phyloP scores from a whole-genome alignment of 805 yeast genomes.

The Candida glaebosa region DNA sequence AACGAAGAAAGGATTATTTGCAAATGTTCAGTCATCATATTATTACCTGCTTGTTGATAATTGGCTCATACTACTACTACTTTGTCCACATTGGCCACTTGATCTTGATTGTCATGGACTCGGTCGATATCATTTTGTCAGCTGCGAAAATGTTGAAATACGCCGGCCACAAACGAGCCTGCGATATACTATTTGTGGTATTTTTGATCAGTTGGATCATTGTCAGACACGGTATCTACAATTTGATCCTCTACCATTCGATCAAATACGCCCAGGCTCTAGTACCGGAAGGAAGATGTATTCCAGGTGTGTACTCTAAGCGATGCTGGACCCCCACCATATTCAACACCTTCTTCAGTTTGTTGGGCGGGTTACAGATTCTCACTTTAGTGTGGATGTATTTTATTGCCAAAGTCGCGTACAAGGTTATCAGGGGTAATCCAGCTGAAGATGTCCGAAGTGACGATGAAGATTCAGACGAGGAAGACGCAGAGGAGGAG shows the following conservation, averaged over 20 bases:
- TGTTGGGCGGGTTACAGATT: slow-evolving; percentile 65
- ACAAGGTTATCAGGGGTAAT: slow-evolving; percentile 64
- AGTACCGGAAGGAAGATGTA: slow-evolving; percentile 46
- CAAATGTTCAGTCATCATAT: slow-evolving; percentile 92
- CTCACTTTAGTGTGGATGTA: slow-evolving; percentile 71
- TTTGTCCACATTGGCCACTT: slow-evolving; percentile 77
- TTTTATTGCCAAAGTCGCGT: slow-evolving; percentile 66
- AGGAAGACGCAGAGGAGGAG: slow-evolving; percentile 16
- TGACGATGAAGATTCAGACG: slow-evolving; percentile 63
- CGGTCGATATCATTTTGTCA: slow-evolving; percentile 69
- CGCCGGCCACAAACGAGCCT: slow-evolving; percentile 52
- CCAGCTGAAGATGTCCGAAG: slow-evolving; percentile 87
- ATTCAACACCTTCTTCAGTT: slow-evolving; percentile 46
- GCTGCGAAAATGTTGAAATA: slow-evolving; percentile 77
- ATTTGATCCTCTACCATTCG: slow-evolving; percentile 61
- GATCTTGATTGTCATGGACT: slow-evolving; percentile 76
- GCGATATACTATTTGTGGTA: slow-evolving; percentile 66
- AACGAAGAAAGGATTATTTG: slow-evolving; percentile 71
- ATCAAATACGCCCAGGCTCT: slow-evolving; percentile 33
- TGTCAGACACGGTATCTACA: slow-evolving; percentile 71
- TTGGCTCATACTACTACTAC: slow-evolving; percentile 71
- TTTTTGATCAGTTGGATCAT: slow-evolving; percentile 69
- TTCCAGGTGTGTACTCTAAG: slow-evolving; percentile 20
- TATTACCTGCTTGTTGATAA: slow-evolving; percentile 63
- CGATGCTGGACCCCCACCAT: slow-evolving; percentile 50